phyloP scores from a whole-genome alignment of 345 rosid species.

The Eucalyptus cladocalyx region DNA sequence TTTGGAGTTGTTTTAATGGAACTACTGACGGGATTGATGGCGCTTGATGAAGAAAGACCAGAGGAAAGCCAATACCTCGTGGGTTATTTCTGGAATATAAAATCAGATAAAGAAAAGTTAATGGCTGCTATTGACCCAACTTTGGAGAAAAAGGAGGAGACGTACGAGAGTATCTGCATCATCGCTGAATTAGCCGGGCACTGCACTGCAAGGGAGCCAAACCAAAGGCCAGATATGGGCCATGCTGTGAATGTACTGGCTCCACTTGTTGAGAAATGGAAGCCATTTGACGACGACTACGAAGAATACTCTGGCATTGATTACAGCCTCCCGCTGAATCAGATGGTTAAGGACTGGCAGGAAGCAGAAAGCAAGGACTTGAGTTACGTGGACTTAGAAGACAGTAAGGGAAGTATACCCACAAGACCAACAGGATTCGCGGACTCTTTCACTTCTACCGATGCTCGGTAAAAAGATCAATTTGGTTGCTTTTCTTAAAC shows the following conservation, averaged over 20 bases:
- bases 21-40: slow-evolving; percentile 57
- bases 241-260: slow-evolving; percentile 57
- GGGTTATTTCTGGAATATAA: slow-evolving; percentile 63
- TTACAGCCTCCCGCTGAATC: slow-evolving; percentile 66
- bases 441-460: slow-evolving; percentile 62
- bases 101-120: slow-evolving; percentile 41
- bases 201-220: slow-evolving; percentile 67
- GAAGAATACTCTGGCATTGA: slow-evolving; percentile 70
- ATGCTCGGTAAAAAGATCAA: slow-evolving; percentile 34
- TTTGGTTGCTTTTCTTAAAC: neutral
- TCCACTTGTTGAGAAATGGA: slow-evolving; percentile 71
- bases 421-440: slow-evolving; percentile 65
- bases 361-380: slow-evolving; percentile 65
- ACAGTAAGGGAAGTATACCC: slow-evolving; percentile 69
- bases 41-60: slow-evolving; percentile 56
- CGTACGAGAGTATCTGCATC: slow-evolving; percentile 36
- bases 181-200: slow-evolving; percentile 70
- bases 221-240: slow-evolving; percentile 71
- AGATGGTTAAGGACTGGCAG: slow-evolving; percentile 81
- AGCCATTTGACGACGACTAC: slow-evolving; percentile 32
- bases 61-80: slow-evolving; percentile 72
- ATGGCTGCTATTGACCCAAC: slow-evolving; percentile 46
- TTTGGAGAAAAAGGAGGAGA: slow-evolving; percentile 38
- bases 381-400: slow-evolving; percentile 39
- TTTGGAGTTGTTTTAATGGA: slow-evolving; percentile 76